Evolutionary conservation across 2,329 filamentous ascomycete species (phyloP), one percentile per base, ranked within the genome.

Genomic region (Colletotrichum higginsianum): DNA sequence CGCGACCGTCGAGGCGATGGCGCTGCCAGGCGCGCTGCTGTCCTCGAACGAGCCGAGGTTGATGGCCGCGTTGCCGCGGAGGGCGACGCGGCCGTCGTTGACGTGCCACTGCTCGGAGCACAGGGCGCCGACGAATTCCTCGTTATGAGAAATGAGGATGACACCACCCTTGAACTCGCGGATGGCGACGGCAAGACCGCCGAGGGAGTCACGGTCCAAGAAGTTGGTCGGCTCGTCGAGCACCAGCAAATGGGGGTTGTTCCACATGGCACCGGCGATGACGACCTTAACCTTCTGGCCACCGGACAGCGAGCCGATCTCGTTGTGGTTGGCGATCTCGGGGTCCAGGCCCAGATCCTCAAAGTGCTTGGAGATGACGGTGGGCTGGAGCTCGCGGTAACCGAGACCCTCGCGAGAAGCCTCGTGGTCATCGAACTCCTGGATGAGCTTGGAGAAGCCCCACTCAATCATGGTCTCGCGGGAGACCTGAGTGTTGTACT

Each of bases 261-360:
- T 98, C 95, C 95, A 98, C 94, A 97, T 97, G 77, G 95, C 94
- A 78, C 94, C 94, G 3, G 94, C 96, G 77, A 99, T 91, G 74
- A 99, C 96, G 58, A 99, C 96, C 89, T 99, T 99, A 85, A 99
- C 96, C 84, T 98, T 98, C 82, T 99, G 96, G 16, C 96, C 96
- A 84, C 96, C 96, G 12, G 95, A 98, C 15, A 99, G 88, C 78
- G 95, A 96, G 74, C 94, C 94, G 78, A 99, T 99, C 84, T 98
- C 93, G 83, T 98, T 98, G 90, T 99, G 96, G 85, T 98, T 98
- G 79, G 96, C 96, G 79, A 99, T 98, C 79, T 99, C 96, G 0
- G 96, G 95, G 81, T 98, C 96, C 61, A 99, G 90, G 71, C 96
- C 96, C 46, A 98, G 89, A 78, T 99, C 96, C 78, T 98, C 95